Evolutionary conservation across 2,329 filamentous ascomycete species (phyloP).

Genomic region (Xylaria sp.): DNA sequence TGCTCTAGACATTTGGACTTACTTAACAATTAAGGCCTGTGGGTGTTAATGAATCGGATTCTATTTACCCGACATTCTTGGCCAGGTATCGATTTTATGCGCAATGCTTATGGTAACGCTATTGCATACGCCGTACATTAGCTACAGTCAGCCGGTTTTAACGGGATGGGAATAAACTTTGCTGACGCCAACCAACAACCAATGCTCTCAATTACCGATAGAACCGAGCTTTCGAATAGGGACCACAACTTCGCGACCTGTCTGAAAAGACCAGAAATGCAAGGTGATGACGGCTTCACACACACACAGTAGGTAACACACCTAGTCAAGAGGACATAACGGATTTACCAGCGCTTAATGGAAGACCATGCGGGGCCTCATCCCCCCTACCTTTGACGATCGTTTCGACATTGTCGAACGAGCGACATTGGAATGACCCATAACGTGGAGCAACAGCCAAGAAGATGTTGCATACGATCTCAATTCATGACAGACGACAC

Average conservation of each 20-base stretch:
- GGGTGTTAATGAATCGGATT: neutral
- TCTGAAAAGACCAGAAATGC: neutral
- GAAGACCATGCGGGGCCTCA: neutral
- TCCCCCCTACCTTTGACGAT: neutral
- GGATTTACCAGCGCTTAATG: neutral
- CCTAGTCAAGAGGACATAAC: neutral
- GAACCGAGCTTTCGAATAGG: neutral
- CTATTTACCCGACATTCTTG: neutral
- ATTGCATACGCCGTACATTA: neutral
- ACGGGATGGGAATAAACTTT: neutral
- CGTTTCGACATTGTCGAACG: neutral
- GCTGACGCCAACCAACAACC: constrained; percentile 2
- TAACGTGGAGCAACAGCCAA: neutral
- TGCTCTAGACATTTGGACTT: neutral
- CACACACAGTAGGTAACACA: neutral
- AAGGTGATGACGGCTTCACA: neutral
- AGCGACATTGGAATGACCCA: neutral
- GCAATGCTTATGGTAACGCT: neutral
- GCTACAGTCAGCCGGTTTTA: neutral
- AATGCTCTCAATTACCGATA: neutral
- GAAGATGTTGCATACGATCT: neutral
- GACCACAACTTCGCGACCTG: neutral
- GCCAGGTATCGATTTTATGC: neutral
- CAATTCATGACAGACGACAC: neutral
- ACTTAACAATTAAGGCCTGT: neutral